Evolutionary conservation across 2,329 filamentous ascomycete species (phyloP).

Genomic region (Ampelomyces quisqualis): DNA sequence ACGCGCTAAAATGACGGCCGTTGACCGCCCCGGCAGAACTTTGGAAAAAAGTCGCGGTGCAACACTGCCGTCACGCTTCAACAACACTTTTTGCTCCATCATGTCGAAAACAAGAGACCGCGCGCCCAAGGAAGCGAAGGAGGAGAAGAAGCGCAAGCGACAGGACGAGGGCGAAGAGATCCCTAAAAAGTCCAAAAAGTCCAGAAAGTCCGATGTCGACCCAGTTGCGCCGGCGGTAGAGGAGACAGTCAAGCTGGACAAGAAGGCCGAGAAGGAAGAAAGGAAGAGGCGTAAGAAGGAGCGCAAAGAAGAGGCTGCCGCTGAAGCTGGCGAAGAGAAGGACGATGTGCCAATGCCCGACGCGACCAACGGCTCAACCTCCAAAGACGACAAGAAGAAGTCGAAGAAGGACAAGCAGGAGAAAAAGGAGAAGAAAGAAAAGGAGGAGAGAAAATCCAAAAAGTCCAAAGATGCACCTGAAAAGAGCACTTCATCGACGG

Average conservation of each 20-base stretch:
- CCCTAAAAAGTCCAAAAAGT: slow-evolving; percentile 37
- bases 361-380: slow-evolving; percentile 2
- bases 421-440: slow-evolving; percentile 25
- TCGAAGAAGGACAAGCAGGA: slow-evolving; percentile 22
- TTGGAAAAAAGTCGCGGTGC: slow-evolving; percentile 22
- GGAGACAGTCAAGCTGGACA: slow-evolving; percentile 10
- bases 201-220: slow-evolving; percentile 24
- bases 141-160: slow-evolving; percentile 40
- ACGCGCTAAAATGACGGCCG: slow-evolving; percentile 17
- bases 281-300: slow-evolving; percentile 7
- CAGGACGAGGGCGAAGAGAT: slow-evolving; percentile 26
- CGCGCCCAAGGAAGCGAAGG: slow-evolving; percentile 22
- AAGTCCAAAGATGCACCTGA: slow-evolving; percentile 19
- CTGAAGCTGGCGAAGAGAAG: slow-evolving; percentile 2
- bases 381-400: slow-evolving; percentile 20
- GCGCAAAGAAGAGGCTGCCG: slow-evolving; percentile 4
- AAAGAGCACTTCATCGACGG: slow-evolving; percentile 6
- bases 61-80: slow-evolving; percentile 6
- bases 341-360: slow-evolving; percentile 7
- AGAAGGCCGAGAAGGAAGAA: slow-evolving; percentile 16
- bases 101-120: slow-evolving; percentile 17
- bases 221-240: slow-evolving; percentile 16
- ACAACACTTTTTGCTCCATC: slow-evolving; percentile 10
- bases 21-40: slow-evolving; percentile 27
- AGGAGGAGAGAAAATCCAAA: slow-evolving; percentile 26